Conservation (phyloP, 768 basidiomycete genomes). For the Polyporus arcularius region DNA sequence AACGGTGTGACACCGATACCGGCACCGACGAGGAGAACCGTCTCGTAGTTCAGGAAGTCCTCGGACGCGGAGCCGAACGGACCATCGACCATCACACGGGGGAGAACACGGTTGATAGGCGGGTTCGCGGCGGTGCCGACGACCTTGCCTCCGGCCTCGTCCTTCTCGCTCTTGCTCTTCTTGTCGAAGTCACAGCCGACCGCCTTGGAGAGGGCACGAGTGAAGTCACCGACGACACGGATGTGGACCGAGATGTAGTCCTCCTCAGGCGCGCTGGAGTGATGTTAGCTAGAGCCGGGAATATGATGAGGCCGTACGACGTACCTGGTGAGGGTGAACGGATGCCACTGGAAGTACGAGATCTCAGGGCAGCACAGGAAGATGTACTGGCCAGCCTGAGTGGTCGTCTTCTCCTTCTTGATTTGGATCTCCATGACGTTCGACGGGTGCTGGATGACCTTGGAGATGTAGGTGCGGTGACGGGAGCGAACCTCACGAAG, state of each 20-base stretch:
- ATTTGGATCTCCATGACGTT: constrained; percentile 95
- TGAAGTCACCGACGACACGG: constrained; percentile 91
- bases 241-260: constrained; percentile 95
- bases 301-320: constrained; percentile 13
- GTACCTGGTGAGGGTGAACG: constrained; percentile 89
- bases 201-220: constrained; percentile 73
- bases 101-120: constrained; percentile 71
- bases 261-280: constrained; percentile 82
- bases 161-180: constrained; percentile 48
- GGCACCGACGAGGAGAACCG: constrained; percentile 85
- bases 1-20: constrained; percentile 98
- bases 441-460: constrained; percentile 94
- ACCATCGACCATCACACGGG: constrained; percentile 94
- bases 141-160: constrained; percentile 56
- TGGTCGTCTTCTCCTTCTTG: constrained; percentile 90
- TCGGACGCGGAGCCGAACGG: constrained; percentile 93
- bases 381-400: constrained; percentile 89
- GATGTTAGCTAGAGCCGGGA: not conserved
- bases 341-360: constrained; percentile 96
- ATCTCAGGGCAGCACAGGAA: constrained; percentile 90
- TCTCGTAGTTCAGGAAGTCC: constrained; percentile 89
- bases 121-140: constrained; percentile 58
- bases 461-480: constrained; percentile 89
- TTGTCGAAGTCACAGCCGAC: constrained; percentile 82
- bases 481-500: constrained; percentile 90